phyloP scores from a whole-genome alignment of 192 early-diverging fungal genomes.

The Lunasporangiospora selenospora region DNA sequence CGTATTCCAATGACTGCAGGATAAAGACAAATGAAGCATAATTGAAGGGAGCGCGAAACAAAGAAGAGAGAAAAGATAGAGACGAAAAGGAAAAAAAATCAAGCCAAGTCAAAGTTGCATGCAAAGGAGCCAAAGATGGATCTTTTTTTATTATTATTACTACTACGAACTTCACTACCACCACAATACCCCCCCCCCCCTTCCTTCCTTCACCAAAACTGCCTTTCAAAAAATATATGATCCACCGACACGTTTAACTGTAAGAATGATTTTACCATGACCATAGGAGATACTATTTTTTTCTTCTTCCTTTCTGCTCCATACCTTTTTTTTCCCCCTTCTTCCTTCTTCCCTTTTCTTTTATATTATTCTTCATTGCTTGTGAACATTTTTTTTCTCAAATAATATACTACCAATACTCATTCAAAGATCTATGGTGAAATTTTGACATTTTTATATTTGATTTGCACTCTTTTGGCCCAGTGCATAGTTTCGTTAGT shows the following conservation, averaged over 20 bases:
- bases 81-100: not conserved
- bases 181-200: not conserved
- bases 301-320: not conserved
- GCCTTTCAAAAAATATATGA: too few species aligned
- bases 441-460: too few species aligned
- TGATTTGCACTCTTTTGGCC: too few species aligned
- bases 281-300: not conserved
- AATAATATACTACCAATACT: too few species aligned
- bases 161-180: not conserved
- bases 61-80: slow-evolving; percentile 2
- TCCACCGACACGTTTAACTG: not conserved
- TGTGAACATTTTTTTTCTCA: too few species aligned
- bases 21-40: not conserved
- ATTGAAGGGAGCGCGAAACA: slow-evolving; percentile 1
- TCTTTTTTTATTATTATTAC: not conserved
- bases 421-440: too few species aligned
- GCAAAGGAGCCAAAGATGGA: not conserved
- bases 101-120: slow-evolving; percentile 1
- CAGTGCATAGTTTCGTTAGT: too few species aligned
- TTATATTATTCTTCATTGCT: too few species aligned
- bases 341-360: too few species aligned
- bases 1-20: not conserved
- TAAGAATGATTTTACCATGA: too few species aligned
- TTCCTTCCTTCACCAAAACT: not conserved
- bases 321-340: not conserved